Base-by-base conservation (phyloP, 805 yeast species). In the Martiniozyma abietophila region DNA sequence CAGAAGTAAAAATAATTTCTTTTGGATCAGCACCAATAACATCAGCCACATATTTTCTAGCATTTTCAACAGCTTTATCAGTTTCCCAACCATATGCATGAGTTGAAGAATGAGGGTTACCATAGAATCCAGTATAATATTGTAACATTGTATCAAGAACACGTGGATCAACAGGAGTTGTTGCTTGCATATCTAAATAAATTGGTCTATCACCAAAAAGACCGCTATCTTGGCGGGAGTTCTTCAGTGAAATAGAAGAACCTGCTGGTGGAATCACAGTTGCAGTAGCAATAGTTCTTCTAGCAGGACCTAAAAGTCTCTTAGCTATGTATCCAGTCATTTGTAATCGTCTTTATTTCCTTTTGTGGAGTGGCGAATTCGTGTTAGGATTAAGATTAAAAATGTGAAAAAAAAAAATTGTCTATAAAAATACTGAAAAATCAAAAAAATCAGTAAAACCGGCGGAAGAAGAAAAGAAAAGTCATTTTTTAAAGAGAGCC, bases 1-100 rank as follows among this genome's bases (percentile, higher is more conserved):
- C 99, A 2, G 94, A 80, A 0, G 97, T 92, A 65, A 92, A 88
- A 31, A 92, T 80, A 48, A 92, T 92, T 62, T 92, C 98, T 63
- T 89, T 89, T 36, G 97, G 83, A 55, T 92, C 95, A 22, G 98
- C 98, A 20, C 76, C 74, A 48, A 92, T 85, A 35, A 92, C 71
- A 20, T 67, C 67, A 3, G 98, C 97, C 34, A 92, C 67, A 49
- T 89, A 70, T 34, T 64, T 67, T 50, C 99, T 73, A 5, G 98
- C 95, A 32, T 64, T 62, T 53, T 92, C 98, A 12, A 92, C 92
- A 39, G 80, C 95, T 43, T 71, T 73, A 39, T 89, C 96, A 3
- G 98, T 83, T 62, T 92, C 99, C 99, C 99, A 92, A 23, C 99
- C 99, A 56, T 89, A 92, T 5, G 95, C 73, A 55, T 92, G 99